Percentiles rank a stretch among this genome's conserved stretches.
phyloP scores from a whole-genome alignment of 176 grass and related monocot species.

The Aegilops umbellulata region DNA sequence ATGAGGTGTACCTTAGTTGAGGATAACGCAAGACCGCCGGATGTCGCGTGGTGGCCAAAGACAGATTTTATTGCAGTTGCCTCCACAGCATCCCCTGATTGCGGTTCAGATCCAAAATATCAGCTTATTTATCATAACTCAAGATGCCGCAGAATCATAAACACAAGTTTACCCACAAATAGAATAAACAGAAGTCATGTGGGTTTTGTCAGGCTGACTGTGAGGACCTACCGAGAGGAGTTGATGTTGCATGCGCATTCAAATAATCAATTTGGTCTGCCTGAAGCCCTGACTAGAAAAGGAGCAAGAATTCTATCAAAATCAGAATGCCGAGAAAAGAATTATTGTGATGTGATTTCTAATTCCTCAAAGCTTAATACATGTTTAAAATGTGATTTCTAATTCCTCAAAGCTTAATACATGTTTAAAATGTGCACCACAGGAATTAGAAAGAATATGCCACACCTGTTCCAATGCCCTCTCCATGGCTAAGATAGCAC shows the following conservation, averaged over 20 bases:
- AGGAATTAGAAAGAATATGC: constrained; percentile 1
- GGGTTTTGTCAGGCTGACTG: background rate
- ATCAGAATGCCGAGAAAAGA: background rate
- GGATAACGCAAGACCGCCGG: constrained; percentile 70
- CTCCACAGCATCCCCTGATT: constrained; percentile 81
- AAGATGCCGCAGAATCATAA: constrained; percentile 11
- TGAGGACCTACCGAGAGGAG: constrained; percentile 68
- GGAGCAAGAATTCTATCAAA: background rate
- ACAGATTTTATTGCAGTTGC: constrained; percentile 69
- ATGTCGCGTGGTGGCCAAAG: constrained; percentile 66
- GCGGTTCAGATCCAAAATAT: background rate
- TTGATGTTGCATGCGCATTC: constrained; percentile 95
- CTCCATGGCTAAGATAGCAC: constrained; percentile 86
- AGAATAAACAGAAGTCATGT: background rate
- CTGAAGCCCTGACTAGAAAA: constrained; percentile 71
- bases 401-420: background rate
- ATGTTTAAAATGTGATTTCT: background rate
- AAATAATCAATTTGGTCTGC: constrained; percentile 82
- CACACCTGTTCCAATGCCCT: constrained; percentile 71
- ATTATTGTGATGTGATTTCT: background rate
- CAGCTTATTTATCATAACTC: background rate
- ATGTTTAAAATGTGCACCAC: background rate
- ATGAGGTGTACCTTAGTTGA: constrained; percentile 71
- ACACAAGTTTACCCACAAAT: background rate
- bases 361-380: constrained; percentile 1